phyloP scores from a whole-genome alignment of 2,329 filamentous ascomycete species.

The Pseudofabraea citricarpa region DNA sequence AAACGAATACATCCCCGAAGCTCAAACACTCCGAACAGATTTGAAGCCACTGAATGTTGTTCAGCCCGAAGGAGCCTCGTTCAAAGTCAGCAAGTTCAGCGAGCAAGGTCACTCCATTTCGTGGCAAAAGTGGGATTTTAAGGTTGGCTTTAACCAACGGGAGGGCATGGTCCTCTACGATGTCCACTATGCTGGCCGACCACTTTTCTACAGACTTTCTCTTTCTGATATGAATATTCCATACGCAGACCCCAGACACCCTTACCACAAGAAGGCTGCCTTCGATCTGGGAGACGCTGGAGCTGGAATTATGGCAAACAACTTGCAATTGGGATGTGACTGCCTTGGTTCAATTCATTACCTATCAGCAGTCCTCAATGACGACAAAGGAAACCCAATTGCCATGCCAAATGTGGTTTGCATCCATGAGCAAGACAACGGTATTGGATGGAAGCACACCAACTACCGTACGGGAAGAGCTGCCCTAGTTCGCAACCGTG shows the following conservation, averaged over 20 bases:
- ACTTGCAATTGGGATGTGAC: constrained; percentile 65
- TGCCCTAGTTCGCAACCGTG: constrained; percentile 57
- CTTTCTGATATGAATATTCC: constrained; percentile 60
- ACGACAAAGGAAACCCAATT: constrained; percentile 53
- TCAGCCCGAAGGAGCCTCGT: constrained; percentile 61
- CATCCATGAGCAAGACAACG: constrained; percentile 66
- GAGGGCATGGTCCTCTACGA: constrained; percentile 67
- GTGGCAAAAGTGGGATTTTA: constrained; percentile 64
- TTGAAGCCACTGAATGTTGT: constrained; percentile 60
- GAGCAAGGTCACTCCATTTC: constrained; percentile 49
- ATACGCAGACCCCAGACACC: constrained; percentile 59
- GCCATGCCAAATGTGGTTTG: constrained; percentile 64
- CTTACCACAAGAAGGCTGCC: constrained; percentile 65
- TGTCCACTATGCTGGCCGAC: constrained; percentile 57
- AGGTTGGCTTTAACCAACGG: constrained; percentile 56
- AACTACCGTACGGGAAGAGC: constrained; percentile 62
- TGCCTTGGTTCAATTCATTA: constrained; percentile 69
- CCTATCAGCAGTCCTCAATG: constrained; percentile 51
- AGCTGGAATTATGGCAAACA: constrained; percentile 63
- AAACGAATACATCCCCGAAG: constrained; percentile 63
- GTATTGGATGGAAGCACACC: constrained; percentile 65
- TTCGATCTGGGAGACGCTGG: constrained; percentile 67
- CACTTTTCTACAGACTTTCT: constrained; percentile 61
- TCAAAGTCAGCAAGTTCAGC: constrained; percentile 45
- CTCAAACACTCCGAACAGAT: constrained; percentile 53